Evolutionary conservation across 108 stramenopile genomes (phyloP).

Genomic region (Pseudonitzschia delicatissima): DNA sequence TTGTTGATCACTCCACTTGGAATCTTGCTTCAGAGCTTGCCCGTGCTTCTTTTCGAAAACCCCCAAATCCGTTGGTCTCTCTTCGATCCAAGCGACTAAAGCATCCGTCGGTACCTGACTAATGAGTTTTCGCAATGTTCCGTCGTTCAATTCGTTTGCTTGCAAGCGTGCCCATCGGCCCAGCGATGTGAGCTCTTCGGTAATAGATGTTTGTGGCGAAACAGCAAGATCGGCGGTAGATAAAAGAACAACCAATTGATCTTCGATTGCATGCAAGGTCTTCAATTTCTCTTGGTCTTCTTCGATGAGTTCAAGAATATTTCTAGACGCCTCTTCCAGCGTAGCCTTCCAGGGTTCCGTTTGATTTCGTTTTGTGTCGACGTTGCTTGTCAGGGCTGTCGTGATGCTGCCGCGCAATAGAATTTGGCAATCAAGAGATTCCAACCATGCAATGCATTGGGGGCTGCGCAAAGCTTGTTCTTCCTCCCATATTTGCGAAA

Average conservation of each 20-base stretch:
- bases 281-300: constrained; percentile 1
- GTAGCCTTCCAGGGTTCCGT: neutral
- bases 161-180: constrained; percentile 23
- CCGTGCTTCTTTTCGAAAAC: constrained; percentile 8
- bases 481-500: constrained; percentile 41
- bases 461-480: constrained; percentile 38
- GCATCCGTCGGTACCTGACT: constrained; percentile 4
- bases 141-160: constrained; percentile 4
- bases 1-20: constrained; percentile 12
- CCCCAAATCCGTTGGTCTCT: neutral
- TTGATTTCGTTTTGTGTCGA: neutral
- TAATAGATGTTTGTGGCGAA: constrained; percentile 7
- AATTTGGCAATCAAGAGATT: constrained; percentile 17
- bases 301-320: constrained; percentile 21
- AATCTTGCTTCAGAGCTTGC: neutral
- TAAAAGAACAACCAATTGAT: constrained; percentile 14
- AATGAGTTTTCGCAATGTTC: constrained; percentile 9
- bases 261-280: constrained; percentile 19
- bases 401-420: constrained; percentile 35
- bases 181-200: constrained; percentile 12
- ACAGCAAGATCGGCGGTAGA: constrained; percentile 12
- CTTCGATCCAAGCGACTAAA: constrained; percentile 26
- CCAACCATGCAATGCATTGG: constrained; percentile 20
- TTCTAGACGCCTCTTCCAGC: constrained; percentile 15
- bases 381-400: constrained; percentile 9